Base-by-base conservation (phyloP, 805 yeast genomes). In the Kodamaea sagamina region DNA sequence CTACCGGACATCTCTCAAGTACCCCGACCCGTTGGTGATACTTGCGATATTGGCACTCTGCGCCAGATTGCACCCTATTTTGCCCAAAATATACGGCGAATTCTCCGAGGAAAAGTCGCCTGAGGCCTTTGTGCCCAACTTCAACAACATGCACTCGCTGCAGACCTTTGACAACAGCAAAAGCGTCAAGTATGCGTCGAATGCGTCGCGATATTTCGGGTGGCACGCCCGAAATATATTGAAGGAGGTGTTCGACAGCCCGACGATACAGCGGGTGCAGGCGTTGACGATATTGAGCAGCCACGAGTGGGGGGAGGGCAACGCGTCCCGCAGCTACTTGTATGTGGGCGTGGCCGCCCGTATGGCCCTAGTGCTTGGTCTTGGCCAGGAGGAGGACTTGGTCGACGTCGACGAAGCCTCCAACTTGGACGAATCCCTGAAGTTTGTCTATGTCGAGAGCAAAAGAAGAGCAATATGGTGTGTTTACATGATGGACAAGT, bases 281-380 rank as follows among this genome's bases (percentile, higher is more conserved):
- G 70, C 72, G 2, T 48, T 68, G 21, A 45, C 65, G 1, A 59
- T 68, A 39, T 47, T 67, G 4, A 63, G 70, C 41, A 59, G 67
- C 43, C 72, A 67, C 52, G 71, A 67, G 48, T 67, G 74, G 72
- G 72, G 72, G 0, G 68, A 65, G 43, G 62, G 61, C 12, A 63
- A 65, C 45, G 62, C 58, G n/a, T 58, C 69, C 3, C 46, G 72
- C 40, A 63, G 70, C 43, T 67, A 55, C 41, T 46, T 66, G 6
- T 67, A 67, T 31, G 57, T 62, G 17, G 72, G 72, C n/a, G 58
- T 67, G 11, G 72, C 72, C 2, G 63, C 70, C 0, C 50, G 72
- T 43, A 68, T 68, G 74, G 64, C 67, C 0, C 47, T 63, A 3
- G 58, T 67, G 4, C 43, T 67, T 21, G 71, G 70, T 1, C 42